These are phyloP conservation scores for Centrapalus pauciflorus DNA, from an alignment of 129 eudicot species.

Conservation along the genomic window DNA sequence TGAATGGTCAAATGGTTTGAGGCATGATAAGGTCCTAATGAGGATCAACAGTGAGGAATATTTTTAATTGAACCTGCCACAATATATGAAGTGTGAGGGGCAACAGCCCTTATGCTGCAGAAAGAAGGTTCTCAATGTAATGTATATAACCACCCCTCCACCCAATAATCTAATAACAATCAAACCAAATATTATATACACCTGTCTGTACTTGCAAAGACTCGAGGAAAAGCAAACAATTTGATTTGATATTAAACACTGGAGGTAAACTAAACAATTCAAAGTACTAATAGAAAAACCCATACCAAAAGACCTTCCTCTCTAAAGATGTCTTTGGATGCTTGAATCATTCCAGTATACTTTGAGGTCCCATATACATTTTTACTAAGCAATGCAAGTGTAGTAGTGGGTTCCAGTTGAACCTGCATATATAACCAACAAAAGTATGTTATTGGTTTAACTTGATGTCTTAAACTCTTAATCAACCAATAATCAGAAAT, in stretches of 20 bases:
- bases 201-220: neutral
- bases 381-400: constrained; percentile 57
- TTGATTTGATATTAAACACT: neutral
- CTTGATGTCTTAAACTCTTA: constrained; percentile 9
- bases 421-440: constrained; percentile 44
- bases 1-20: neutral
- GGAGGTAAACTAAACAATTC: neutral
- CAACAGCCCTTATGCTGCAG: neutral
- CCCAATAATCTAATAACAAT: neutral
- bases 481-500: constrained; percentile 7
- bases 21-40: too few species aligned
- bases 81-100: neutral
- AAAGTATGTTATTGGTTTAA: neutral
- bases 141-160: neutral
- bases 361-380: constrained; percentile 57
- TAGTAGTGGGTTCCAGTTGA: constrained; percentile 84
- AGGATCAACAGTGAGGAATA: neutral
- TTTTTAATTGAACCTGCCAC: neutral
- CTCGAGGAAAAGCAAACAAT: neutral
- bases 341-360: constrained; percentile 91
- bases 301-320: constrained; percentile 86
- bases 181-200: neutral
- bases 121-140: neutral
- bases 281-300: neutral
- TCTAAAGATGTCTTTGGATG: constrained; percentile 78